Percentiles rank a stretch among this genome's conserved stretches.
Evolutionary conservation across 495 filamentous ascomycete genomes (phyloP).

Genomic region (Acidiella bohemica): DNA sequence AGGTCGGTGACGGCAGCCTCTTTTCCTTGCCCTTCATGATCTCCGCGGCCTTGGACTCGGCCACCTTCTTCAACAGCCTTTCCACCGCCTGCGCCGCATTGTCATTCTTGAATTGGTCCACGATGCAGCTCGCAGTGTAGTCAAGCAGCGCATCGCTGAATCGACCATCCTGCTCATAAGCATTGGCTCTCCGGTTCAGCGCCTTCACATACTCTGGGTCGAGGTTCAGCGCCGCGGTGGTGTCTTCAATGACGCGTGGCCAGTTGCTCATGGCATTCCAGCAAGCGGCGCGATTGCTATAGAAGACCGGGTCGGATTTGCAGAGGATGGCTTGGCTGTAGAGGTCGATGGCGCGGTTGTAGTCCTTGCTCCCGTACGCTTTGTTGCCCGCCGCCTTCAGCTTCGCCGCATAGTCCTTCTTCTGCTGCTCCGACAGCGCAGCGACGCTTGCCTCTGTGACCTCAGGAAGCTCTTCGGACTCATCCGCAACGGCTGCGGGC

Average conservation of each 20-base stretch:
- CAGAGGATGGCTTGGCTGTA: conserved; percentile 93
- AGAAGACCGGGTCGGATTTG: conserved; percentile 95
- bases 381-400: conserved; percentile 94
- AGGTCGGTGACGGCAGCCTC: conserved; percentile 84
- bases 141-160: conserved; percentile 93
- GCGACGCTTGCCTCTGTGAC: conserved; percentile 68
- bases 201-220: conserved; percentile 97
- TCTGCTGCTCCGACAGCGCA: conserved; percentile 49
- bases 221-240: conserved; percentile 80
- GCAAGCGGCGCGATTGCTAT: conserved; percentile 95
- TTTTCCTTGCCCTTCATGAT: conserved; percentile 68
- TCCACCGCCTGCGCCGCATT: conserved; percentile 78
- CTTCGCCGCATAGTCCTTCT: conserved; percentile 74
- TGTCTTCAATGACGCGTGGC: conserved; percentile 95
- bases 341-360: conserved; percentile 77
- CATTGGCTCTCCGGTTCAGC: conserved; percentile 85
- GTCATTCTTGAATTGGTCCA: conserved; percentile 89
- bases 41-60: conserved; percentile 76
- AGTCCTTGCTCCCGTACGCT: conserved; percentile 86
- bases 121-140: conserved; percentile 97
- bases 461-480: conserved; percentile 64
- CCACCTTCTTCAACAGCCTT: conserved; percentile 89
- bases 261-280: conserved; percentile 84
- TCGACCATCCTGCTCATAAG: conserved; percentile 81
- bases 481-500: conserved; percentile 43